phyloP scores from a whole-genome alignment of 2,329 filamentous ascomycete species.

The Phialocephala subalpina region DNA sequence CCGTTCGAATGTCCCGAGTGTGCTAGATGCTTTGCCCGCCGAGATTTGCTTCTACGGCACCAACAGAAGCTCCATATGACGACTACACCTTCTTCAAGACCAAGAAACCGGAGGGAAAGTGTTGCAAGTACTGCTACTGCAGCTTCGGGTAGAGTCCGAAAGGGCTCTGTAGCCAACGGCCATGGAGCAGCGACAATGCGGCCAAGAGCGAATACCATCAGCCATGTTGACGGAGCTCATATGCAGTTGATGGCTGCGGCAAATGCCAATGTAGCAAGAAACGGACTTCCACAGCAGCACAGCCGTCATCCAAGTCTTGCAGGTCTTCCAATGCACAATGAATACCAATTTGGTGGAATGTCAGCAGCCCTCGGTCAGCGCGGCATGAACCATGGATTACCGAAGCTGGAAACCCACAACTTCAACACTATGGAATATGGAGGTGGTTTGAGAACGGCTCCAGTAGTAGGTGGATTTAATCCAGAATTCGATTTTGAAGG shows the following conservation, averaged over 20 bases:
- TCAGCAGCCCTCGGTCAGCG: slow-evolving; percentile 72
- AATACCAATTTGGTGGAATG: slow-evolving; percentile 76
- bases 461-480: slow-evolving; percentile 69
- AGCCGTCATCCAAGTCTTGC: slow-evolving; percentile 79
- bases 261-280: slow-evolving; percentile 57
- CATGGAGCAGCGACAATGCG: slow-evolving; percentile 70
- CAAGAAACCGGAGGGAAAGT: slow-evolving; percentile 90
- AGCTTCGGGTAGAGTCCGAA: slow-evolving; percentile 79
- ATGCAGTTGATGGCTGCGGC: slow-evolving; percentile 75
- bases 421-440: slow-evolving; percentile 71
- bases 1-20: slow-evolving; percentile 98
- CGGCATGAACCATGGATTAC: slow-evolving; percentile 71
- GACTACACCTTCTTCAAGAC: slow-evolving; percentile 84
- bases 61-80: slow-evolving; percentile 99
- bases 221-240: slow-evolving; percentile 82
- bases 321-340: slow-evolving; percentile 69
- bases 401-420: slow-evolving; percentile 83
- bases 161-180: slow-evolving; percentile 82
- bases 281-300: slow-evolving; percentile 60
- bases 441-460: slow-evolving; percentile 80
- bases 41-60: slow-evolving; percentile 90
- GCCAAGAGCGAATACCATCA: slow-evolving; percentile 94
- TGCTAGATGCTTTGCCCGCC: slow-evolving; percentile 90
- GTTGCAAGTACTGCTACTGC: slow-evolving; percentile 74
- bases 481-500: slow-evolving; percentile 75